phyloP scores from a whole-genome alignment of 345 rosid species.

The Lepidium africanum region DNA sequence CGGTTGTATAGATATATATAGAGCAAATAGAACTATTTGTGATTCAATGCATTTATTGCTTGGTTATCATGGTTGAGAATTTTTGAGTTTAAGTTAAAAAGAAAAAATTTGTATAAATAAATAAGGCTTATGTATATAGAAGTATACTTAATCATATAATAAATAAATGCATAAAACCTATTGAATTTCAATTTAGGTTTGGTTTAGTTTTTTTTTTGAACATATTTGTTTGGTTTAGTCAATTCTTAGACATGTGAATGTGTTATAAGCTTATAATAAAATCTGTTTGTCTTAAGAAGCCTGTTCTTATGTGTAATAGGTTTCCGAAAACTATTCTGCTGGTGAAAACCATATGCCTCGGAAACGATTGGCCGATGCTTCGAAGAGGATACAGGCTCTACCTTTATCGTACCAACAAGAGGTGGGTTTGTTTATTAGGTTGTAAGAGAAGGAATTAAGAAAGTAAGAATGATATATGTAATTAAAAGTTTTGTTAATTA shows the following conservation, averaged over 20 bases:
- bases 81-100: not conserved
- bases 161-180: not conserved
- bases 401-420: slow-evolving; percentile 44
- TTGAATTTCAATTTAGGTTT: not conserved
- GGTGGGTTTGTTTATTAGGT: slow-evolving; percentile 25
- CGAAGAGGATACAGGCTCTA: slow-evolving; percentile 74
- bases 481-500: not conserved
- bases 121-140: not conserved
- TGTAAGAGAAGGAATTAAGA: not conserved
- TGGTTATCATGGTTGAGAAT: not conserved
- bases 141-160: not conserved
- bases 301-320: slow-evolving; percentile 32
- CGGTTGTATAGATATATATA: not conserved
- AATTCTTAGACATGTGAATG: not conserved
- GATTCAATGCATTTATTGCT: not conserved
- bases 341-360: slow-evolving; percentile 49
- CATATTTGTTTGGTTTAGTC: not conserved
- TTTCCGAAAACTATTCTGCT: slow-evolving; percentile 29
- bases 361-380: slow-evolving; percentile 83
- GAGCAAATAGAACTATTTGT: not conserved
- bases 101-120: not conserved
- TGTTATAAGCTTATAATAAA: not conserved
- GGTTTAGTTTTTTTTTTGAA: not conserved
- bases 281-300: not conserved
- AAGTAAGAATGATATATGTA: not conserved